Evolutionary conservation across 1,284 basidiomycete species (phyloP).

Genomic region (Tilletia caries): DNA sequence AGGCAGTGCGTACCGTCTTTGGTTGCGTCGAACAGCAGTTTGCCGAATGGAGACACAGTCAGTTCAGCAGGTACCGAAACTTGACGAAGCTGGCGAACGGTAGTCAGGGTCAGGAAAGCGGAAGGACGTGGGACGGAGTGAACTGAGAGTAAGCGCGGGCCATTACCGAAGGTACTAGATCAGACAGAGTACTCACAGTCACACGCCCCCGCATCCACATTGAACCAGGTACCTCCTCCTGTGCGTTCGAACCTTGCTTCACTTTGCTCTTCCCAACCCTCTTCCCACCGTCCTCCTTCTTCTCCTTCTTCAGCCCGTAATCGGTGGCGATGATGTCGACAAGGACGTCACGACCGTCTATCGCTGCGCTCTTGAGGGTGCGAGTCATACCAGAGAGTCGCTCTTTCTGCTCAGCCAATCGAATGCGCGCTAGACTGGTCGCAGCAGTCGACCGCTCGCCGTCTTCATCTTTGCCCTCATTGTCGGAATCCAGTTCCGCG

Average conservation of each 20-base stretch:
- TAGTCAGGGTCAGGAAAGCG: too few species aligned
- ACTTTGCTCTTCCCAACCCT: too few species aligned
- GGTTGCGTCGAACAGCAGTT: background rate
- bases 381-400: background rate
- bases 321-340: conserved; percentile 6
- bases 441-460: background rate
- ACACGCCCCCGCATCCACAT: background rate
- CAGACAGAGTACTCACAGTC: background rate
- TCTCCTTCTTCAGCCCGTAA: background rate
- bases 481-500: background rate
- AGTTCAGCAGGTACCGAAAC: too few species aligned
- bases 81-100: too few species aligned
- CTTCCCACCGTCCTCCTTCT: background rate
- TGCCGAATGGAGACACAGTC: background rate
- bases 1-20: background rate
- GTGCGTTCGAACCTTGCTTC: background rate
- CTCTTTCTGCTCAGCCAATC: background rate
- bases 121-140: too few species aligned
- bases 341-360: background rate
- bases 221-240: background rate
- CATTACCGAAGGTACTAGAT: too few species aligned
- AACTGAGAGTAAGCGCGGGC: too few species aligned
- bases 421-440: background rate
- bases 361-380: background rate
- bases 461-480: background rate